Conservation (phyloP, 257 asterid genomes). For the Nemophila menziesii region DNA sequence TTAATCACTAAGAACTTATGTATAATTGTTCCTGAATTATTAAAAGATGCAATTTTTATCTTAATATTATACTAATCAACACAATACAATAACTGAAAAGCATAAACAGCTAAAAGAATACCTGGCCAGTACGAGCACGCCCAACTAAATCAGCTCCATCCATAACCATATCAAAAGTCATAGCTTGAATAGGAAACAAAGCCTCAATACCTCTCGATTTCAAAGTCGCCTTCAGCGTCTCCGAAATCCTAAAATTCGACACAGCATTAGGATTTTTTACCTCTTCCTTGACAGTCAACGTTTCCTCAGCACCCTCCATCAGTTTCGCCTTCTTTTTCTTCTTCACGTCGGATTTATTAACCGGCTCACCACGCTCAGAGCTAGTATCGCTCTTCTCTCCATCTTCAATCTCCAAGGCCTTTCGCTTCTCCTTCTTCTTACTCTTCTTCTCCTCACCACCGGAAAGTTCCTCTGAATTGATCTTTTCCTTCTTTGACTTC, state of each 20-base stretch:
- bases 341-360: slow-evolving; percentile 22
- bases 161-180: slow-evolving; percentile 52
- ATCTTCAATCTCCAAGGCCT: slow-evolving; percentile 33
- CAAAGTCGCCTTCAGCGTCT: slow-evolving; percentile 43
- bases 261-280: slow-evolving; percentile 47
- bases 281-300: slow-evolving; percentile 8
- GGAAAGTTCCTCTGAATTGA: slow-evolving; percentile 36
- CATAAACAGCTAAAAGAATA: slow-evolving; percentile 7
- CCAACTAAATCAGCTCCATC: slow-evolving; percentile 91
- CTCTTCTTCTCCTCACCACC: slow-evolving; percentile 22
- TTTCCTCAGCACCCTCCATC: slow-evolving; percentile 16
- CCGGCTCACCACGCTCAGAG: slow-evolving; percentile 62
- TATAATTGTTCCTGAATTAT: background rate
- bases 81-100: background rate
- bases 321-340: slow-evolving; percentile 36
- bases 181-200: slow-evolving; percentile 80
- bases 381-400: slow-evolving; percentile 59
- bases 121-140: slow-evolving; percentile 94
- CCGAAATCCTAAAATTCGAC: slow-evolving; percentile 59
- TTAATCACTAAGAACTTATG: no score
- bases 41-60: background rate
- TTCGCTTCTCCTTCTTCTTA: slow-evolving; percentile 57
- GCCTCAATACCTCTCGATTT: slow-evolving; percentile 51
- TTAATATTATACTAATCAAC: background rate
- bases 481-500: slow-evolving; percentile 43